Base-by-base conservation (phyloP, 192 early-diverging fungal species). In the Coemansia sp. region DNA sequence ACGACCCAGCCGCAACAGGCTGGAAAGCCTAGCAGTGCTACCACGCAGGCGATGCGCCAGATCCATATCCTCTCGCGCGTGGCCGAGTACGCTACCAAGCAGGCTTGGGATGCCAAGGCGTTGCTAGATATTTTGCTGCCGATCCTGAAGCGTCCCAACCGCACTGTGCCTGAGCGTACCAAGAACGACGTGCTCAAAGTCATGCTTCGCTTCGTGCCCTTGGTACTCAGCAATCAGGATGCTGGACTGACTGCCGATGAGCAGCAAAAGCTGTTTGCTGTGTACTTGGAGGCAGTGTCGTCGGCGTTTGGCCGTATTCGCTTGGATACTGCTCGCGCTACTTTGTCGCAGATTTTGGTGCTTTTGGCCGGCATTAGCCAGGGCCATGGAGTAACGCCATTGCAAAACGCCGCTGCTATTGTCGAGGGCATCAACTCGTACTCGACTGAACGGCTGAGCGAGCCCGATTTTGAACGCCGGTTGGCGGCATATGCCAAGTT, bases 121-220 rank as follows among this genome's bases (percentile, higher is more conserved):
- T 74, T 98, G 34, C 68, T 97, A 20, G 89, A 92, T 15, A 86
- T 98, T 34, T 69, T 99, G 64, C 74, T 96, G 64, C 97, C 98
- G 36, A 89, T 90, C 68, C 78, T 96, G 38, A 90, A 91, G 66
- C 89, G 89, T 47, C 89, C 89, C 27, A 70, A 88, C 57, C 84
- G 86, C 39, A 40, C 86, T 3, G 90, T 98, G 9, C 87, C 93
- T 1, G 95, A 97, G 77, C 76, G 84, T 39, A 90, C 89, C 38
- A 98, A 98, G 79, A 83, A 87, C 3, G 87, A 98, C 58, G 94
- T 99, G 38, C 84, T 98, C 31, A 66, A 80, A 12, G 94, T 97
- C 44, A 90, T 95, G 78, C 75, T 77, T 38, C 85, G 91, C 63
- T 96, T 96, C 73, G 69, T 97, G 16, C 89, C 89, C 2, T 76